Conservation (phyloP, 768 basidiomycete genomes). For the Trametes maxima region DNA sequence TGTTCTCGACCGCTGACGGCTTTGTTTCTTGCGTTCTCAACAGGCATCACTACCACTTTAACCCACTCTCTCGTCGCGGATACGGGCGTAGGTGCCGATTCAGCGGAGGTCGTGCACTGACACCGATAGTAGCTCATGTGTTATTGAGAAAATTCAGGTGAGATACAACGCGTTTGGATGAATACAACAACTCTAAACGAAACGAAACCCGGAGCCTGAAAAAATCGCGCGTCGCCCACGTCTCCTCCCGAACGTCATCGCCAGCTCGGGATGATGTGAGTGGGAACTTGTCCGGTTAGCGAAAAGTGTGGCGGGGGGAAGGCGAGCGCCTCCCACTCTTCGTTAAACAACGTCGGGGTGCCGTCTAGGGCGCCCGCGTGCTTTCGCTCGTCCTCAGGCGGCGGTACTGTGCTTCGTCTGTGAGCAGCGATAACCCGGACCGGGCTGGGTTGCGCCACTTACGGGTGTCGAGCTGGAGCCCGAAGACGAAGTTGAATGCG, state of each 20-base stretch:
- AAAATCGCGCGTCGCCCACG: neutral
- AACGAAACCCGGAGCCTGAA: neutral
- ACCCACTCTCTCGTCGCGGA: neutral
- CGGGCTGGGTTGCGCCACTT: neutral
- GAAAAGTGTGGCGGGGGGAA: constrained; percentile 2
- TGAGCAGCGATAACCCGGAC: neutral
- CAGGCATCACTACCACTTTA: too few species aligned
- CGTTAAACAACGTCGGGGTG: neutral
- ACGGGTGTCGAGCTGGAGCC: constrained; percentile 7
- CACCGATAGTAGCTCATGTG: too few species aligned
- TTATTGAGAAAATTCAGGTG: too few species aligned
- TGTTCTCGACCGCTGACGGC: neutral
- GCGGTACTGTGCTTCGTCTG: neutral
- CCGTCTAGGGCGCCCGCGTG: neutral
- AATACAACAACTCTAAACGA: neutral
- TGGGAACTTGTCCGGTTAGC: constrained; percentile 2
- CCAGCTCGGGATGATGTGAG: constrained; percentile 2
- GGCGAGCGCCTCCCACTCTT: neutral
- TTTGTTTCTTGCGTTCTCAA: neutral
- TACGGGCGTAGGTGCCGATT: too few species aligned
- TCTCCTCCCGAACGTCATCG: neutral
- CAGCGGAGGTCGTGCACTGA: too few species aligned
- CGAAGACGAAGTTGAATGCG: constrained; percentile 12
- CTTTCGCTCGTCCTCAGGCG: neutral
- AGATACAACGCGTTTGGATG: too few species aligned